Conservation (phyloP, 305 asterid genomes). For the Fraxinus latifolia region DNA sequence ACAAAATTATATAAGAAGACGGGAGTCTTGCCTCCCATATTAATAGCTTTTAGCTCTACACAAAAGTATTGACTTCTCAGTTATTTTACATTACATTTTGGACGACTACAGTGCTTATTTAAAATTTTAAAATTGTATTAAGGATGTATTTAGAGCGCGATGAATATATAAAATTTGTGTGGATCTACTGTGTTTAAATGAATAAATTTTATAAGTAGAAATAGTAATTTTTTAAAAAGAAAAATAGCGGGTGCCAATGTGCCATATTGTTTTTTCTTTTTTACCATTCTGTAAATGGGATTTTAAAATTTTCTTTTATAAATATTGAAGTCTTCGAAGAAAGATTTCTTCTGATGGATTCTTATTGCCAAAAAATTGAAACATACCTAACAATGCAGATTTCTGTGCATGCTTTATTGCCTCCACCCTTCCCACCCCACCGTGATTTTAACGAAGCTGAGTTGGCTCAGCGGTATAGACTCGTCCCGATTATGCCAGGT, state of each 20-base stretch:
- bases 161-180: background rate
- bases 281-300: background rate
- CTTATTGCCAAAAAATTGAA: background rate
- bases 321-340: background rate
- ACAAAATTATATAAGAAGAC: background rate
- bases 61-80: no score
- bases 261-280: no score
- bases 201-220: background rate
- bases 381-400: background rate
- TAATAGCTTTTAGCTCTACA: background rate
- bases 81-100: no score
- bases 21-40: background rate
- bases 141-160: no score
- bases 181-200: background rate
- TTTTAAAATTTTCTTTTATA: background rate
- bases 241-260: no score
- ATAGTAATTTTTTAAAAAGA: background rate
- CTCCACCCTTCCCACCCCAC: background rate
- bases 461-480: background rate
- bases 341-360: background rate
- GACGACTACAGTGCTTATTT: no score
- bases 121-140: no score
- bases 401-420: background rate
- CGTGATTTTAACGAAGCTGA: constrained; percentile 23
- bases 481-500: background rate